Evolutionary conservation across 345 rosid genomes (phyloP).

Genomic region (Eucalyptus sideroxylon): DNA sequence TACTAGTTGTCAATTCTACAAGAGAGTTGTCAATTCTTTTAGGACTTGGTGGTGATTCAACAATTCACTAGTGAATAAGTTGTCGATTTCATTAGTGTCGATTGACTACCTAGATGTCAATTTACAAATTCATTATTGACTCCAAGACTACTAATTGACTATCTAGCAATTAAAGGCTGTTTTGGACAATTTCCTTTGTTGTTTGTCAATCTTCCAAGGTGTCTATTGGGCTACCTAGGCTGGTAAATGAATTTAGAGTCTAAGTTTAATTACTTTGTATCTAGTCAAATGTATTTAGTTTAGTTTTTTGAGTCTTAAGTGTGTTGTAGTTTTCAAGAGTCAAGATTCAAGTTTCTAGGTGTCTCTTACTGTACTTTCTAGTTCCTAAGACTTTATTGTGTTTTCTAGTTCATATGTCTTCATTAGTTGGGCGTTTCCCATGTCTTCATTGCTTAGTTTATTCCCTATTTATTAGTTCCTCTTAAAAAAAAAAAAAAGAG

Average conservation of each 20-base stretch:
- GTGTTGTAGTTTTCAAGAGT: neutral
- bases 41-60: neutral
- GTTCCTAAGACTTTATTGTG: neutral
- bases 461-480: neutral
- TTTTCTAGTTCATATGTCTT: neutral
- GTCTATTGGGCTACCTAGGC: neutral
- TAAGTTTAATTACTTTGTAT: neutral
- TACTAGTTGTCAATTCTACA: neutral
- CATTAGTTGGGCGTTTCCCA: neutral
- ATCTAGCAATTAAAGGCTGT: neutral
- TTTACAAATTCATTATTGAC: neutral
- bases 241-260: neutral
- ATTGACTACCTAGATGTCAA: neutral
- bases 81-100: neutral
- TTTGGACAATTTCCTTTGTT: neutral
- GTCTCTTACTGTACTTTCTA: neutral
- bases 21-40: neutral
- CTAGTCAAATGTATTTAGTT: neutral
- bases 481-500: accelerated
- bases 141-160: neutral
- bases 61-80: neutral
- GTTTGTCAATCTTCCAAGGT: neutral
- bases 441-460: neutral
- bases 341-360: neutral
- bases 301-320: neutral